Evolutionary conservation across 164 flowering plant species (phyloP).

Genomic region (Chimonanthus praecox): DNA sequence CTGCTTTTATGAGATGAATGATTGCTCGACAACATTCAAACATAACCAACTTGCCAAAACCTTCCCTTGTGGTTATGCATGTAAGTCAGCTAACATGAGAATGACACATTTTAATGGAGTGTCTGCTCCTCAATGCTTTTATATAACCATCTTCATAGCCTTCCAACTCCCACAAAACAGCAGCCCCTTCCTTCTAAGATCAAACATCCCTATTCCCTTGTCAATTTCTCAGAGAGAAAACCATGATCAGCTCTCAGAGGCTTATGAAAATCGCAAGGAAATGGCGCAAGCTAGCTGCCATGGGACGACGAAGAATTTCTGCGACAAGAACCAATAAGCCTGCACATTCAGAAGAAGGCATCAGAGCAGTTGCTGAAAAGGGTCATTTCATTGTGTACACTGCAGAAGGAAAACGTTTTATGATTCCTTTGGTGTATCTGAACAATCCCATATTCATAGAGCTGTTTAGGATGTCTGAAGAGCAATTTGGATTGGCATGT

Average conservation of each 20-base stretch:
- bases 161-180: not conserved
- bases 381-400: slow-evolving; percentile 24
- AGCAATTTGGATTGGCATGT: slow-evolving; percentile 16
- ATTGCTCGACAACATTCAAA: not conserved
- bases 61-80: not conserved
- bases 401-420: slow-evolving; percentile 17
- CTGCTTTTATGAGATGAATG: not conserved
- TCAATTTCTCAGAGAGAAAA: not conserved
- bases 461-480: slow-evolving; percentile 18
- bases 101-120: not conserved
- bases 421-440: slow-evolving; percentile 18
- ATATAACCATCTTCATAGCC: not conserved
- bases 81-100: not conserved
- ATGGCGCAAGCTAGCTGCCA: slow-evolving; percentile 11
- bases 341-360: not conserved
- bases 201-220: not conserved
- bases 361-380: not conserved
- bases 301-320: slow-evolving; percentile 15
- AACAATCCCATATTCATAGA: slow-evolving; percentile 10
- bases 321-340: not conserved
- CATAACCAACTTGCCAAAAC: not conserved
- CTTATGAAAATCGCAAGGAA: slow-evolving; percentile 4
- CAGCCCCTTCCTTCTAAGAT: not conserved
- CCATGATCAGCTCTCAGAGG: slow-evolving; percentile 6
- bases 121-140: not conserved